These are phyloP conservation scores for Oryza meridionalis DNA, from an alignment of 176 grass and related monocot genomes.

Conservation along the genomic window DNA sequence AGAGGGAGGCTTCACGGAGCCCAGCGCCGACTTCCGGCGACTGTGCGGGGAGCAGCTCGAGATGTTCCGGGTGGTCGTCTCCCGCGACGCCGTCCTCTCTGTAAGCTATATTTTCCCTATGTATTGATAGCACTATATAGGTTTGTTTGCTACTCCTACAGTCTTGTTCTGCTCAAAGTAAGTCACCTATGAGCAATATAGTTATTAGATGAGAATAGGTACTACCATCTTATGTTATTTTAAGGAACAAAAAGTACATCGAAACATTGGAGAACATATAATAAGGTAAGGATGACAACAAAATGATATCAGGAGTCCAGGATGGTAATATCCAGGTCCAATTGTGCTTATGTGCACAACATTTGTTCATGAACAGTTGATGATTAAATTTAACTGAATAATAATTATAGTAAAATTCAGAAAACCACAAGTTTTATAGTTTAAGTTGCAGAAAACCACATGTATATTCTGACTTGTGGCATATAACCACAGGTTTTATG, in stretches of 20 bases:
- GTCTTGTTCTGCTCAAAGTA: not conserved
- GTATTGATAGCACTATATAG: not conserved
- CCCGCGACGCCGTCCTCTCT: conserved; percentile 56
- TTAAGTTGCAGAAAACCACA: no score
- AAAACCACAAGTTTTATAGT: no score
- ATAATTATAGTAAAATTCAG: no score
- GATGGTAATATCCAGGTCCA: not conserved
- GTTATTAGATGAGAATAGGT: not conserved
- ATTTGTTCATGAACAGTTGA: not conserved
- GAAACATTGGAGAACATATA: not conserved
- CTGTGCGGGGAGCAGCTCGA: conserved; percentile 75
- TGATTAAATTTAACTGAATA: not conserved
- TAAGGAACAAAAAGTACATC: not conserved
- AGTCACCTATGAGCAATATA: not conserved
- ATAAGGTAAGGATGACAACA: not conserved
- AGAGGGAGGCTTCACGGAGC: conserved; percentile 32
- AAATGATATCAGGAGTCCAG: not conserved
- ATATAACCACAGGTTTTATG: no score
- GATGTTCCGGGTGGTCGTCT: conserved; percentile 65
- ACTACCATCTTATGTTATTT: not conserved
- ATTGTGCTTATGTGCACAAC: not conserved
- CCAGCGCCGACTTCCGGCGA: conserved; percentile 66
- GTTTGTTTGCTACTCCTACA: not conserved
- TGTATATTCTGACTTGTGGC: no score
- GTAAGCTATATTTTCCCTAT: conserved; percentile 30